Base-by-base conservation (phyloP, 2,329 filamentous ascomycete species). In the Hysterium pulicare region DNA sequence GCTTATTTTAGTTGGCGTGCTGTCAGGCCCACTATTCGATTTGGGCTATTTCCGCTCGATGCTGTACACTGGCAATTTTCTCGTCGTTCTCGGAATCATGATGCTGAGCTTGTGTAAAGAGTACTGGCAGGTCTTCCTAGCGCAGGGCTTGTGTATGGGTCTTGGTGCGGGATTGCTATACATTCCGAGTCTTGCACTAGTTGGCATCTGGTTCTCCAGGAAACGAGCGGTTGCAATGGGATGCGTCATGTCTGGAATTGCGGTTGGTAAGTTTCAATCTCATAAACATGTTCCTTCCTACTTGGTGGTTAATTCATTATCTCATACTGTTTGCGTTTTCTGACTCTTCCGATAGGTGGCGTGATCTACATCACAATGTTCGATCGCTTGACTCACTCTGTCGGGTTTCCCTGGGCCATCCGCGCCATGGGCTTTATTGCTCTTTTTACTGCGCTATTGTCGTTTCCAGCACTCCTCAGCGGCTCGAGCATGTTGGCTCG, bases 41-140 rank as follows among this genome's bases (percentile, higher is more conserved):
- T 48, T 66, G 8, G 71, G 71, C 2, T 71, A 70, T 41, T 72
- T 72, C 51, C 61, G 67, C 1, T 57, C 81, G 2, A 53, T 80
- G 22, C 48, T 64, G 35, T 45, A 58, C 41, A 47, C 54, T 2
- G 80, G 81, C 13, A 75, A 73, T 2, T 78, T 47, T 58, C 69
- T 67, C 2, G 73, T 81, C 33, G 74, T 84, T 3, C 76, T 83
- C 40, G 76, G 78, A 3, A 61, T 84, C 9, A 82, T 84, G 77
- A 82, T 83, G 78, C 68, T 78, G 1, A 77, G 72, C 17, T 57
- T 84, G 48, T 80, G 67, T 35, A 75, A 67, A 3, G 50, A 73
- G 39, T 79, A 77, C 50, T 79, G 76, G 57, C 76, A 79, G 44
- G 71, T 78, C 40, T 62, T 79, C 32, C 70, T 80, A 3, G 67